A percentile compares a stretch with the other conserved stretches of the same genome.
Evolutionary conservation across 2,329 filamentous ascomycete genomes (phyloP).

Genomic region (Ophiostoma populinum): DNA sequence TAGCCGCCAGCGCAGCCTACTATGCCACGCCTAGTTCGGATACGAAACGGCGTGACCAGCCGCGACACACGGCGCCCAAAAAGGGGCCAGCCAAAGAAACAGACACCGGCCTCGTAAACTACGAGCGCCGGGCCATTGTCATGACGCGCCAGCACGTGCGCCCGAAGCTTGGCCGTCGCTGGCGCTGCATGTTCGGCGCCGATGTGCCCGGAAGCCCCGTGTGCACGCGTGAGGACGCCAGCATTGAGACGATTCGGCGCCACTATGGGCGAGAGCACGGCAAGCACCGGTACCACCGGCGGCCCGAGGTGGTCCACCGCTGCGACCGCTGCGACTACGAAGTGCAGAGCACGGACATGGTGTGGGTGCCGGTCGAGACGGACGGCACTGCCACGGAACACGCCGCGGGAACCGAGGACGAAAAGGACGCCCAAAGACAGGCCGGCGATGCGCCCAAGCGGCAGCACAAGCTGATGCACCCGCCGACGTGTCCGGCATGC

Average conservation of each 20-base stretch:
- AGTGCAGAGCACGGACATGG: too few species aligned
- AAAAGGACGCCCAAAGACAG: not conserved
- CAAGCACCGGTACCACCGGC: conserved; percentile 8
- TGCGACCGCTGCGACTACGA: conserved; percentile 7
- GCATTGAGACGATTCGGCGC: conserved; percentile 11
- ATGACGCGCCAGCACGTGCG: conserved; percentile 9
- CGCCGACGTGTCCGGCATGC: conserved; percentile 7
- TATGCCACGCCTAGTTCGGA: too few species aligned
- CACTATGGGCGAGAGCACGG: conserved; percentile 13
- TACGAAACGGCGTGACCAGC: not conserved
- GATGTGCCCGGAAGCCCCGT: conserved; percentile 2
- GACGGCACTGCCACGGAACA: too few species aligned
- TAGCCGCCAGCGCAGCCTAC: too few species aligned
- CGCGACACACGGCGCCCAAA: not conserved
- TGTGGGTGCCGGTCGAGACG: too few species aligned
- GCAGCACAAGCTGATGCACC: too few species aligned
- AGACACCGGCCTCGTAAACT: conserved; percentile 5
- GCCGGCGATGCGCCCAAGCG: too few species aligned
- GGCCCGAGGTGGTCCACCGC: conserved; percentile 2
- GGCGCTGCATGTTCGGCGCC: conserved; percentile 10
- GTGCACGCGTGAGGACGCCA: conserved; percentile 11
- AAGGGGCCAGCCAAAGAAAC: too few species aligned
- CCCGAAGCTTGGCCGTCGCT: conserved; percentile 4
- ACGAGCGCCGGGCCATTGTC: conserved; percentile 7
- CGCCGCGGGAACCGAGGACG: not conserved